These are phyloP conservation scores for Coelastrella sp. DNA, from an alignment of 139 green algal species.

Conservation along the genomic window DNA sequence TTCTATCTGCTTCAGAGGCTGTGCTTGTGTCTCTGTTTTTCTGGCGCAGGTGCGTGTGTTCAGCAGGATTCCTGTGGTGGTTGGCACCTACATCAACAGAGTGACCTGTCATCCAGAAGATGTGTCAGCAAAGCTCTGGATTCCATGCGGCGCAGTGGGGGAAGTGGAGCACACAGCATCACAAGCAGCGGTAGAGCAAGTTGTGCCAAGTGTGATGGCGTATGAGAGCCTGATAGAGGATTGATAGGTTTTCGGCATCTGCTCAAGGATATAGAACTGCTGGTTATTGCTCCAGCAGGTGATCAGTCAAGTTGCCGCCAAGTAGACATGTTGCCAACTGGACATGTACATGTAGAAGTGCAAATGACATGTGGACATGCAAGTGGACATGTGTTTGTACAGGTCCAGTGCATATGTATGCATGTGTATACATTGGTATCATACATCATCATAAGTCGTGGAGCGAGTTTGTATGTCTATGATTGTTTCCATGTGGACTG, in stretches of 20 bases:
- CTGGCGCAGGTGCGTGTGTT: slow-evolving; percentile 44
- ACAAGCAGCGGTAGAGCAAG: background rate
- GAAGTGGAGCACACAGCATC: background rate
- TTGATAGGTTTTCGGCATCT: background rate
- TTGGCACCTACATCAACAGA: slow-evolving; percentile 35
- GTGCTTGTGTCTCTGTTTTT: background rate
- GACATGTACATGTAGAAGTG: background rate
- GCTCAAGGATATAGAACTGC: background rate
- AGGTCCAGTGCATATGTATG: too few relatives aligned
- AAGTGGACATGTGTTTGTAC: too few relatives aligned
- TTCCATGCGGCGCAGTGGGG: background rate
- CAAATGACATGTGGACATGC: too few relatives aligned
- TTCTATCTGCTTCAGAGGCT: too few relatives aligned
- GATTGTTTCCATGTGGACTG: too few relatives aligned
- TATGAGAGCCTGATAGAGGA: slow-evolving; percentile 32
- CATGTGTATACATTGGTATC: too few relatives aligned
- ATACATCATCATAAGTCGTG: too few relatives aligned
- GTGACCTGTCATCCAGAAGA: slow-evolving; percentile 26
- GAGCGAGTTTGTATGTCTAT: too few relatives aligned
- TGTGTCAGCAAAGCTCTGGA: slow-evolving; percentile 39
- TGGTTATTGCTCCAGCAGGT: too few relatives aligned
- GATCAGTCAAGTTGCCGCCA: too few relatives aligned
- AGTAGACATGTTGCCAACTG: background rate
- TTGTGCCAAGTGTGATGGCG: background rate
- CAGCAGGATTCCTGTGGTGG: slow-evolving; percentile 44